A percentile compares a stretch with the other conserved stretches of the same genome.
These are phyloP conservation scores for Zelopaecilomyces penicillatus DNA, from an alignment of 2,329 filamentous ascomycete genomes.

Conservation along the genomic window DNA sequence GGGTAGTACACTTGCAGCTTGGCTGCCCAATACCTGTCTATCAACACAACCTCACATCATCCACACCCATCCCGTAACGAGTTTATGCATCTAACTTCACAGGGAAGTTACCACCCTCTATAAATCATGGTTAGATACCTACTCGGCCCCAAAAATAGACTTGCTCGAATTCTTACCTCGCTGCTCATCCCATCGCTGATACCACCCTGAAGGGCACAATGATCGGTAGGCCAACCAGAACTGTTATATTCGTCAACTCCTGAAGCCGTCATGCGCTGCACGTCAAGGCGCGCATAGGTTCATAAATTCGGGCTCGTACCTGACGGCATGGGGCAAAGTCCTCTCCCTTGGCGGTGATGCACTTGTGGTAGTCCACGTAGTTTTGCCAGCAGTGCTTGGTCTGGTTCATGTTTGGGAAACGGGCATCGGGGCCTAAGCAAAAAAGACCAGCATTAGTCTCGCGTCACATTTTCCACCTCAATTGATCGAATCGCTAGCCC, in stretches of 20 bases:
- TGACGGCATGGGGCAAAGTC: constrained; percentile 95
- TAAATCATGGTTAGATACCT: neutral
- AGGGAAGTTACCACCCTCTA: constrained; percentile 62
- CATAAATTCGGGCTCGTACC: constrained; percentile 44
- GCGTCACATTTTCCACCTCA: neutral
- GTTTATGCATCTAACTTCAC: constrained; percentile 53
- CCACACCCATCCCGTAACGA: constrained; percentile 11
- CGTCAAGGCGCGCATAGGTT: too few species aligned
- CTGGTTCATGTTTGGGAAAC: constrained; percentile 97
- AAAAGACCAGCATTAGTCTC: constrained; percentile 4
- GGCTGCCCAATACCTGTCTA: constrained; percentile 23
- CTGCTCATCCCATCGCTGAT: constrained; percentile 92
- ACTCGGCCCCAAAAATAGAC: constrained; percentile 12
- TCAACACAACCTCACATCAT: constrained; percentile 14
- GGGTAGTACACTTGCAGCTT: constrained; percentile 30
- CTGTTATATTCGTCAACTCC: constrained; percentile 38
- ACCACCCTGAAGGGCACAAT: constrained; percentile 93
- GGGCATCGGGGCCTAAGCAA: constrained; percentile 82
- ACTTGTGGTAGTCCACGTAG: constrained; percentile 99
- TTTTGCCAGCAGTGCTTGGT: constrained; percentile 99
- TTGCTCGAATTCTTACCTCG: constrained; percentile 56
- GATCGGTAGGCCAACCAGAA: constrained; percentile 96
- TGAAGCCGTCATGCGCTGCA: neutral
- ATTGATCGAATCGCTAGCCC: constrained; percentile 21
- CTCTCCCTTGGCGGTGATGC: constrained; percentile 95